phyloP scores from a whole-genome alignment of 345 rosid species.

The Ailanthus altissimus region DNA sequence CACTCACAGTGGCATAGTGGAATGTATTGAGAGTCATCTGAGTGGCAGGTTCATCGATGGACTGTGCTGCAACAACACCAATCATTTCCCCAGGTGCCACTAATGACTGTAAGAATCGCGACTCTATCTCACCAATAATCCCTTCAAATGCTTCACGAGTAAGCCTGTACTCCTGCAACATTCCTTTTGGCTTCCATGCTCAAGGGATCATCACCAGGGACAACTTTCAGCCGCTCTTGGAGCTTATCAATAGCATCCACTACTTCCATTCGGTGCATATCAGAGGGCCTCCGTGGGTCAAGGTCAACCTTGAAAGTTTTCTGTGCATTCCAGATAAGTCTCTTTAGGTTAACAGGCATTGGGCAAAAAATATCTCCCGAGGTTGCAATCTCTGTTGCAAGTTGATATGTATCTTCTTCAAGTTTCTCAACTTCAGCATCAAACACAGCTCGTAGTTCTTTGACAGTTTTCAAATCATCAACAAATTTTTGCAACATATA shows the following conservation, averaged over 20 bases:
- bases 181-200: constrained; percentile 98
- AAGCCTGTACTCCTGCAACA: constrained; percentile 88
- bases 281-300: constrained; percentile 70
- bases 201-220: constrained; percentile 85
- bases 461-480: constrained; percentile 86
- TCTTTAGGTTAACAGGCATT: constrained; percentile 88
- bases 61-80: constrained; percentile 98
- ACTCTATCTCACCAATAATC: constrained; percentile 96
- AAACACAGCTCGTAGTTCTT: constrained; percentile 86
- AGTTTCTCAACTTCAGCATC: constrained; percentile 94
- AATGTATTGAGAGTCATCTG: constrained; percentile 99
- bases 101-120: constrained; percentile 83
- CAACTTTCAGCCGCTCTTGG: constrained; percentile 93
- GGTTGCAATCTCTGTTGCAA: constrained; percentile 91
- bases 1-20: constrained; percentile 99
- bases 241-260: constrained; percentile 96
- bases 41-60: constrained; percentile 99
- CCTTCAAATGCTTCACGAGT: constrained; percentile 97
- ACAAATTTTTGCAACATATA: constrained; percentile 78
- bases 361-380: constrained; percentile 94
- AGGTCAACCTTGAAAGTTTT: constrained; percentile 91
- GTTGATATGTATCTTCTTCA: constrained; percentile 79
- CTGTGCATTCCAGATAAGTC: constrained; percentile 98
- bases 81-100: constrained; percentile 99
- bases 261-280: constrained; percentile 94